Base-by-base conservation (phyloP, 768 basidiomycete genomes). In the Panaeolus papilionaceus region DNA sequence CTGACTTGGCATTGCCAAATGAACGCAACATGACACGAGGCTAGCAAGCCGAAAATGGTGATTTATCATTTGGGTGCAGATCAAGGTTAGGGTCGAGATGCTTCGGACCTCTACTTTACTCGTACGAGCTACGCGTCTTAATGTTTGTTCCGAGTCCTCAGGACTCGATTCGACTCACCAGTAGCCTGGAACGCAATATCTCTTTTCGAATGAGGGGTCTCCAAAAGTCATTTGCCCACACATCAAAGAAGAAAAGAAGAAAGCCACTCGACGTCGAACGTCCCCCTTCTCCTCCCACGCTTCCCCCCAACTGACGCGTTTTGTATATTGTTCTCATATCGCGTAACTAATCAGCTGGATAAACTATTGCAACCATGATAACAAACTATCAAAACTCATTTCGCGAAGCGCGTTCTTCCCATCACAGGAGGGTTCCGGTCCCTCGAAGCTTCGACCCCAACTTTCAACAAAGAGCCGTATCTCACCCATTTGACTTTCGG, bases 11-110 rank as follows among this genome's bases (percentile, higher is more conserved):
- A n/a, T 2, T 58, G 54, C 26, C 33, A 58, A 58, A 58, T 16
- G 33, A 28, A 33, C 54, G 8, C 4, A 28, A 58, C 28, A 58
- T 1, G 54, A 58, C 54, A 58, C 33, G 54, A 58, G 54, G 54
- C 54, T 58, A 58, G 54, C 54, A 16, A 28, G 33, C 54, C 54
- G 54, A 58, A 58, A 58, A 58, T 58, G 54, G 54, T 28, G 54
- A 58, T 58, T 28, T 26, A 28, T 58, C 16, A 28, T 33, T 58
- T 12, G 28, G 54, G 11, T 12, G 6, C 54, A 37, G 54, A 58
- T 58, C 54, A 28, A 58, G 28, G 54, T 58, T 33, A 28, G 33
- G 14, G 28, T 58, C 54, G 28, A 28, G 28, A 58, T 33, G 28
- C 47, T 49, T 47, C 14, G 47, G 1, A 45, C 20, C 20, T 23